These are phyloP conservation scores for Berkeleyomyces rouxiae DNA, from an alignment of 2,329 filamentous ascomycete species.

Conservation along the genomic window DNA sequence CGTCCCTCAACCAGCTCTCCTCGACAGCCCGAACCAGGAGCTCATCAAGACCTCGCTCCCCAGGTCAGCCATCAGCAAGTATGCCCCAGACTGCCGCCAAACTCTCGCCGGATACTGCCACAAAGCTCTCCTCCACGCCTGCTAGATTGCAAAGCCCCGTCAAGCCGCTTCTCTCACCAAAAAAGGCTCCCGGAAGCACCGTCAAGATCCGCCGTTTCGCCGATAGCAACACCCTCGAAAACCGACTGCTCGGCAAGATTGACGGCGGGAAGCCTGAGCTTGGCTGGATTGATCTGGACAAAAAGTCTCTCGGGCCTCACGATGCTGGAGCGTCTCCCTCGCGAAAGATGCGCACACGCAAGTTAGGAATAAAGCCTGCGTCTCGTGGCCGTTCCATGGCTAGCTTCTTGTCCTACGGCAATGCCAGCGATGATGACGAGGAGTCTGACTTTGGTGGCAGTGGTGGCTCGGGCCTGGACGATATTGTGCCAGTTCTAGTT, in stretches of 20 bases:
- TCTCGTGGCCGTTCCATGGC: not conserved
- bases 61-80: not conserved
- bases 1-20: not conserved
- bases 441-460: conserved; percentile 3
- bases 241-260: conserved; percentile 10
- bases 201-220: conserved; percentile 11
- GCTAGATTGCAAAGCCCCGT: conserved; percentile 12
- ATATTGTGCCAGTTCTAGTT: conserved; percentile 8
- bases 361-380: not conserved
- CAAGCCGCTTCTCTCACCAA: conserved; percentile 19
- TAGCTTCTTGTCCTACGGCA: not conserved
- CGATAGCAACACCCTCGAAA: conserved; percentile 12
- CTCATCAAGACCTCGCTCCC: not conserved
- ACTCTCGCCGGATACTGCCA: not conserved
- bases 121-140: conserved; percentile 6
- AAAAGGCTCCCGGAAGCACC: conserved; percentile 17
- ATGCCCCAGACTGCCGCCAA: not conserved
- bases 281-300: conserved; percentile 13
- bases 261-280: not conserved
- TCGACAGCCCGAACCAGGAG: not conserved
- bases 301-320: not conserved
- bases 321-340: not conserved
- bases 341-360: conserved; percentile 1
- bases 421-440: not conserved
- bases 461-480: not conserved